Evolutionary conservation across 768 basidiomycete genomes (phyloP).

Genomic region (Scleroderma bovista): DNA sequence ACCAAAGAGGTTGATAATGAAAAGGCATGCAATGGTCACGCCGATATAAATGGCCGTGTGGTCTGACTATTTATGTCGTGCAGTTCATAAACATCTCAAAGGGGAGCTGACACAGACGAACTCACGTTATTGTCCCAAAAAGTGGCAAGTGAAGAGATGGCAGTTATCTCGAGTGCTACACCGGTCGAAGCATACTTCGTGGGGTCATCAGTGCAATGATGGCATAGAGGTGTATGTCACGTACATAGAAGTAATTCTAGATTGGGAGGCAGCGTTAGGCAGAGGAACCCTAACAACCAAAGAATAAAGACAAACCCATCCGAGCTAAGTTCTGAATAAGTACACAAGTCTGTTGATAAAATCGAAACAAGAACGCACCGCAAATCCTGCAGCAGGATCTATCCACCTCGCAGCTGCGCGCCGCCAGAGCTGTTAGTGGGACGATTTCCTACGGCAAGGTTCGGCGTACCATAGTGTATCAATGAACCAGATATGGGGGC

Average conservation of each 20-base stretch:
- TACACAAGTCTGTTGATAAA: neutral
- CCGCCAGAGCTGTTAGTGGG: neutral
- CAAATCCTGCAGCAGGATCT: constrained; percentile 28
- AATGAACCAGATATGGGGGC: constrained; percentile 27
- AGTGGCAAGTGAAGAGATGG: constrained; percentile 42
- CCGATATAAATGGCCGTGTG: constrained; percentile 39
- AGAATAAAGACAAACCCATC: constrained; percentile 15
- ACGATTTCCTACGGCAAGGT: neutral
- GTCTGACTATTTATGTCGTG: constrained; percentile 15
- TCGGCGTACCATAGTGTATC: constrained; percentile 19
- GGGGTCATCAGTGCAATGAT: neutral
- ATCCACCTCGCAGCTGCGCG: constrained; percentile 27
- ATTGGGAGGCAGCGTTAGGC: neutral
- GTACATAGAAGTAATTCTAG: constrained; percentile 32
- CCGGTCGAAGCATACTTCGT: constrained; percentile 29
- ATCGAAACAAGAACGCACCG: constrained; percentile 12
- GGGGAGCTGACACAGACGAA: neutral
- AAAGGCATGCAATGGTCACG: constrained; percentile 33
- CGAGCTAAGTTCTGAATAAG: constrained; percentile 9
- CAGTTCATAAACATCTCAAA: constrained; percentile 19
- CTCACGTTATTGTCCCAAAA: constrained; percentile 42
- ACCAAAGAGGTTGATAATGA: constrained; percentile 42
- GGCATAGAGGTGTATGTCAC: neutral
- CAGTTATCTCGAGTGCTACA: constrained; percentile 46
- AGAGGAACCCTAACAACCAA: neutral